Evolutionary conservation across 2,329 filamentous ascomycete genomes (phyloP).

Genomic region (Didymella lethalis): DNA sequence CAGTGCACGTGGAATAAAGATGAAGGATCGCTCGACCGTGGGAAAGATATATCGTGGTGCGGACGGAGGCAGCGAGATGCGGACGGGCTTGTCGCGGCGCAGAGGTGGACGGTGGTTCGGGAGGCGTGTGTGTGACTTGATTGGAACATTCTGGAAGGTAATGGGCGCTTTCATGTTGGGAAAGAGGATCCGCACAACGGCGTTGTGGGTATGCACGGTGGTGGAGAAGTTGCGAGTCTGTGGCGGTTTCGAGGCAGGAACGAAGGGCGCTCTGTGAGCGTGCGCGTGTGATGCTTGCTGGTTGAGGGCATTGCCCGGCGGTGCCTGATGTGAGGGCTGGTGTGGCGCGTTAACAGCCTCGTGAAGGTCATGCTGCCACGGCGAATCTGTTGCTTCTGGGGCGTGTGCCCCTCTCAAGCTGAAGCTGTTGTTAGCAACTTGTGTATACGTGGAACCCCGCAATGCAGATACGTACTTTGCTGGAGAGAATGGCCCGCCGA

Average conservation of each 20-base stretch:
- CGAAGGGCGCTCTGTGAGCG: constrained; percentile 31
- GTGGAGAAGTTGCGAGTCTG: constrained; percentile 70
- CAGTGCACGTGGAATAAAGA: constrained; percentile 94
- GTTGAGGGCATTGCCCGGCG: constrained; percentile 20
- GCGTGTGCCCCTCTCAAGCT: constrained; percentile 54
- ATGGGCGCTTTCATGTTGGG: constrained; percentile 76
- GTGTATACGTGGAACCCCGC: background rate
- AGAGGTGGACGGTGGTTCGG: constrained; percentile 94
- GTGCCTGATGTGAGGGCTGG: constrained; percentile 33
- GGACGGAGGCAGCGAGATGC: constrained; percentile 84
- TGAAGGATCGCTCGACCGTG: constrained; percentile 88
- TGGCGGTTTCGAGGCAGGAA: constrained; percentile 42
- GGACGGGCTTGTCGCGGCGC: constrained; percentile 93
- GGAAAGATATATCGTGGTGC: constrained; percentile 90
- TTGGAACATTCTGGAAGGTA: constrained; percentile 75
- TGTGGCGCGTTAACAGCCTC: constrained; percentile 64
- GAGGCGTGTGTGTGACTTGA: constrained; percentile 91
- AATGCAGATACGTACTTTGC: constrained; percentile 63
- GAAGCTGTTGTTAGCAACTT: constrained; percentile 35
- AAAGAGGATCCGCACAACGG: constrained; percentile 82
- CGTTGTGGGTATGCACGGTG: constrained; percentile 82
- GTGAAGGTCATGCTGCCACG: constrained; percentile 96
- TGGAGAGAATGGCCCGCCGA: constrained; percentile 63
- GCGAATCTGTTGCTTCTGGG: constrained; percentile 68
- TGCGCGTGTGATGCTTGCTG: constrained; percentile 32